Evolutionary conservation across 2,329 filamentous ascomycete genomes (phyloP).

Genomic region (Exophiala dermatitidis): DNA sequence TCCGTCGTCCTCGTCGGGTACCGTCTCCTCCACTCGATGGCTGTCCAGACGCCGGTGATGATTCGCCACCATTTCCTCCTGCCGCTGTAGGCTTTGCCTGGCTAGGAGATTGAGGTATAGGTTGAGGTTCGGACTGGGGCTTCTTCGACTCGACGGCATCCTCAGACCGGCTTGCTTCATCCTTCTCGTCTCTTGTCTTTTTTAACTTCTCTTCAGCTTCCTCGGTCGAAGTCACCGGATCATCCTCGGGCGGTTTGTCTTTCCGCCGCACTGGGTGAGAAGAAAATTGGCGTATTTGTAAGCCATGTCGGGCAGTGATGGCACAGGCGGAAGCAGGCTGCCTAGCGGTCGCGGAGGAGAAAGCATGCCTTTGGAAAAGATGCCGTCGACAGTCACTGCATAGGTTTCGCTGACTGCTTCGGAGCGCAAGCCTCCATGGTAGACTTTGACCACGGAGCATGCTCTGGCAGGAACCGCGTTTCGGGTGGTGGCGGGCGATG

Average conservation of each 20-base stretch:
- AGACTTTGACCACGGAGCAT: slow-evolving; percentile 61
- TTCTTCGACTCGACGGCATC: slow-evolving; percentile 38
- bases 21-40: slow-evolving; percentile 42
- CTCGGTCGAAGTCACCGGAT: slow-evolving; percentile 33
- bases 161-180: slow-evolving; percentile 31
- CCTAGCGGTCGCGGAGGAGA: slow-evolving; percentile 6
- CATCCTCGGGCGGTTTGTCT: slow-evolving; percentile 48
- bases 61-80: slow-evolving; percentile 35
- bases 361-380: slow-evolving; percentile 12
- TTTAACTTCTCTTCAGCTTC: slow-evolving; percentile 41
- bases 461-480: slow-evolving; percentile 29
- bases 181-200: slow-evolving; percentile 38
- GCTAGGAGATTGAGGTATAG: slow-evolving; percentile 34
- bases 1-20: slow-evolving; percentile 63
- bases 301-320: slow-evolving; percentile 13
- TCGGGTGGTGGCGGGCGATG: neutral
- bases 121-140: slow-evolving; percentile 43
- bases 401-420: slow-evolving; percentile 39
- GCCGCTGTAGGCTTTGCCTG: slow-evolving; percentile 38
- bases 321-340: slow-evolving; percentile 4
- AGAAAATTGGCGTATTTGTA: slow-evolving; percentile 38
- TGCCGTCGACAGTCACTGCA: slow-evolving; percentile 27
- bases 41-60: slow-evolving; percentile 39
- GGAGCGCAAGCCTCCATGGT: slow-evolving; percentile 58
- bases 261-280: slow-evolving; percentile 46